Base-by-base conservation (phyloP, 495 filamentous ascomycete genomes). In the Podospora australis region DNA sequence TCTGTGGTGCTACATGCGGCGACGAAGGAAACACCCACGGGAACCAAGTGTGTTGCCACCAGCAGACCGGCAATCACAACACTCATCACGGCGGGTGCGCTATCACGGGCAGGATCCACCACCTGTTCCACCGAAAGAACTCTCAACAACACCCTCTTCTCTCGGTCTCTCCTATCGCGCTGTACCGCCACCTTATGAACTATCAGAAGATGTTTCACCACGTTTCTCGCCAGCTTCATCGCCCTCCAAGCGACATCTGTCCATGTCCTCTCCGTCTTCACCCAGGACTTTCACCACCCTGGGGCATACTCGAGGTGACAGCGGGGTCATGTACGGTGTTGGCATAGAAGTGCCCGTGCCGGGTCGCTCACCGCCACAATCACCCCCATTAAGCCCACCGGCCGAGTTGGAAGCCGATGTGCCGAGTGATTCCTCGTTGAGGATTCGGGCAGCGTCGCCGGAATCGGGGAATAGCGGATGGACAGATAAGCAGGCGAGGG, bases 101-200 rank as follows among this genome's bases (percentile, higher is more conserved):
- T 4, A 26, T 6, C 40, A 21, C 21, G 14, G 23, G 10, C 14
- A 43, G 7, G 40, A 21, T 2, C 40, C 49, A 0, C 60, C 60
- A 7, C 57, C 60, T 1, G 60, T 60, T 0, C 60, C 60, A 11
- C 60, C 60, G 11, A 63, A 63, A 16, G 60, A 58, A 30, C 21
- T 38, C 1, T 14, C 52, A 6, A 11, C 19, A 1, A 39, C 48
- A 9, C 48, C 44, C 3, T n/a, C n/a, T n/a, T n/a, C n/a, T n/a
- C n/a, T n/a, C n/a, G n/a, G n/a, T n/a, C 8, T 44, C 19, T 22
- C 44, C 0, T 48, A 48, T 28, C 46, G 39, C 35, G 28, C 40
- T 2, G 46, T 50, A 2, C 40, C 49, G 10, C 57, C 46, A 26
- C 49, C 39, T 11, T 58, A 55, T 28, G 58, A 60, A 29, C 46